Base-by-base conservation (phyloP, 2,329 filamentous ascomycete genomes). In the Ophiosphaerella herpotricha region DNA sequence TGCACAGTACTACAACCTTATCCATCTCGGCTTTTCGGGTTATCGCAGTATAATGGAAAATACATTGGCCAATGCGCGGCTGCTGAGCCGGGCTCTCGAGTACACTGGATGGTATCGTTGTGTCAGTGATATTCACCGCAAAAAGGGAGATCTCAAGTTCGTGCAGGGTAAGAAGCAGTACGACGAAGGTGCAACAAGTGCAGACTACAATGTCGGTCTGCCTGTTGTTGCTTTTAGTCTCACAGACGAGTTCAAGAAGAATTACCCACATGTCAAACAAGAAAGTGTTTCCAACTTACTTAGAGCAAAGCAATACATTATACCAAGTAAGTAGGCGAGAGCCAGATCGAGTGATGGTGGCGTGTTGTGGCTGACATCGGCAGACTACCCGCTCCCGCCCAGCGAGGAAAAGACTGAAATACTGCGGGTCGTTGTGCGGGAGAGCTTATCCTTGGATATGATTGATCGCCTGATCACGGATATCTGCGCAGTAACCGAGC, bases 1-100 rank as follows among this genome's bases (percentile, higher is more conserved):
- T 52, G 85, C 80, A 0, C 87, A 90, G 64, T 90, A 90, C 71
- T 90, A 89, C 64, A 89, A 90, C 60, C 75, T 90, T 11, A 85
- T 90, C 52, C 86, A 88, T 55, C 79, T 90, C 0, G 87, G 87
- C 2, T 86, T 84, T 68, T 75, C 76, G 2, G 87, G 87, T 8
- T 90, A 86, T 71, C 79, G 78, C 9, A 74, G 76, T 23, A 68
- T 72, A 26, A 88, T 85, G 82, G 85, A 88, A 64, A 88, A 87
- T 63, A 83, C 82, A 41, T 74, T 89, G 33, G 69, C 79, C 26
- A 89, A 89, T 61, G 85, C 86, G 1, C 78, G 86, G 2, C 67
- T 88, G 1, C 74, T 89, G 12, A 85, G 82, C 40, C 82, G 85
- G 53, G 79, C 80, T 7, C 76, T 89, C 8, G 86, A 89, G 64